Conservation (phyloP, 345 rosid species). For the Geranium brycei region DNA sequence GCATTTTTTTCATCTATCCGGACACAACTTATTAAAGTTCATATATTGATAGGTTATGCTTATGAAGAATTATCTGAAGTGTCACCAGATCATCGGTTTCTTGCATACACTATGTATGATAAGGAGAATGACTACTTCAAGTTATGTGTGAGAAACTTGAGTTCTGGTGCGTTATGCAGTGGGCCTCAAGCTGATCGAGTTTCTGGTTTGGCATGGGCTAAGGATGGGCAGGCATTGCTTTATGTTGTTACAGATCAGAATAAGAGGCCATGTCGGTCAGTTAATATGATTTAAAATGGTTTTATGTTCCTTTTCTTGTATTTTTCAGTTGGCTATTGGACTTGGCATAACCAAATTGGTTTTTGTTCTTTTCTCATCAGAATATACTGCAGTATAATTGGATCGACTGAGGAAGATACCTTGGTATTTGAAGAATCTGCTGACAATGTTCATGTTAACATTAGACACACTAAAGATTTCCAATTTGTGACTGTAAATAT, state of each 20-base stretch:
- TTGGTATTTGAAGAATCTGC: constrained; percentile 64
- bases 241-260: constrained; percentile 77
- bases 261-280: constrained; percentile 73
- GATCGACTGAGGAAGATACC: constrained; percentile 83
- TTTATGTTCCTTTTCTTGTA: constrained; percentile 1
- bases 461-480: constrained; percentile 74
- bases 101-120: constrained; percentile 97
- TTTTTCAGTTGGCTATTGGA: constrained; percentile 1
- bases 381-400: constrained; percentile 24
- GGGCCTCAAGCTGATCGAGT: constrained; percentile 81
- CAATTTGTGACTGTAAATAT: constrained; percentile 53
- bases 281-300: background rate
- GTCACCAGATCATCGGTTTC: constrained; percentile 79
- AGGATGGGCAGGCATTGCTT: constrained; percentile 70
- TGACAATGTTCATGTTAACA: constrained; percentile 51
- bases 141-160: constrained; percentile 70
- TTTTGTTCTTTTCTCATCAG: constrained; percentile 19
- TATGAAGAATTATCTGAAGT: constrained; percentile 88
- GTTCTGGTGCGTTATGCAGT: constrained; percentile 81
- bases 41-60: constrained; percentile 55
- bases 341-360: constrained; percentile 7
- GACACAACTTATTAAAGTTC: background rate
- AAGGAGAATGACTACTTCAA: constrained; percentile 77
- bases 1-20: background rate
- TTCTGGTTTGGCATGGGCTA: constrained; percentile 83